Evolutionary conservation across 2,329 filamentous ascomycete species (phyloP).

Genomic region (Trichoderma sp.): DNA sequence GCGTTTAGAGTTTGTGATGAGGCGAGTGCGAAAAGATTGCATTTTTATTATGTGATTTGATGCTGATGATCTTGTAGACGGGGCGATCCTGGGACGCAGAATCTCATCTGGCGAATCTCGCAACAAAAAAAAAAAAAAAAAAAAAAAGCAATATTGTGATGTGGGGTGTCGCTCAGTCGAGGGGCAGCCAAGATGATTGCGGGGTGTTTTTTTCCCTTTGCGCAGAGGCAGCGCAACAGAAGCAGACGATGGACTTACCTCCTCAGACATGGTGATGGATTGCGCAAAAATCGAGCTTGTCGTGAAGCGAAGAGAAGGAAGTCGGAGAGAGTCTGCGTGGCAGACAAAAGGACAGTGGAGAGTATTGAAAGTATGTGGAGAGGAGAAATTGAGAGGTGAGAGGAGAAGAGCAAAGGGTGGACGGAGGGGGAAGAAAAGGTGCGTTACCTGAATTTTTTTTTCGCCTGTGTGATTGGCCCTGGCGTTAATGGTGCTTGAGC

Average conservation of each 20-base stretch:
- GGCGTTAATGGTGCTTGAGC: slow-evolving; percentile 20
- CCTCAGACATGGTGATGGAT: slow-evolving; percentile 58
- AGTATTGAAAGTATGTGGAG: slow-evolving; percentile 26
- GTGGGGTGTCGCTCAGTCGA: slow-evolving; percentile 29
- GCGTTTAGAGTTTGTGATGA: slow-evolving; percentile 9
- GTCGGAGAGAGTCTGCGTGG: slow-evolving; percentile 22
- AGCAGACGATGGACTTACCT: slow-evolving; percentile 45
- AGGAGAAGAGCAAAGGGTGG: slow-evolving; percentile 22
- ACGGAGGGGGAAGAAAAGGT: slow-evolving; percentile 21
- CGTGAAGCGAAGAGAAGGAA: slow-evolving; percentile 30
- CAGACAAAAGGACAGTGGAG: slow-evolving; percentile 24
- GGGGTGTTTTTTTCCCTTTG: slow-evolving; percentile 43
- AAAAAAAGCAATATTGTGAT: slow-evolving; percentile 17
- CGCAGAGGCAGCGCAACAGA: slow-evolving; percentile 23
- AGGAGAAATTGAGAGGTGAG: slow-evolving; percentile 22
- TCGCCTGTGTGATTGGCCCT: slow-evolving; percentile 38
- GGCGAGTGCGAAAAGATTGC: slow-evolving; percentile 10
- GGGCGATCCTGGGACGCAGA: neutral
- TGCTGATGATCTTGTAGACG: slow-evolving; percentile 24
- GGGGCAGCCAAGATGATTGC: slow-evolving; percentile 43
- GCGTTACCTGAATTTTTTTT: slow-evolving; percentile 37
- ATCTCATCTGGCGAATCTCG: neutral
- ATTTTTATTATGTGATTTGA: neutral
- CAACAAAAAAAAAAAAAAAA: slow-evolving; percentile 3
- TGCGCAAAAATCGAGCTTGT: slow-evolving; percentile 38